Conservation (phyloP, 2,329 filamentous ascomycete genomes). For the Talaromyces islandicus region DNA sequence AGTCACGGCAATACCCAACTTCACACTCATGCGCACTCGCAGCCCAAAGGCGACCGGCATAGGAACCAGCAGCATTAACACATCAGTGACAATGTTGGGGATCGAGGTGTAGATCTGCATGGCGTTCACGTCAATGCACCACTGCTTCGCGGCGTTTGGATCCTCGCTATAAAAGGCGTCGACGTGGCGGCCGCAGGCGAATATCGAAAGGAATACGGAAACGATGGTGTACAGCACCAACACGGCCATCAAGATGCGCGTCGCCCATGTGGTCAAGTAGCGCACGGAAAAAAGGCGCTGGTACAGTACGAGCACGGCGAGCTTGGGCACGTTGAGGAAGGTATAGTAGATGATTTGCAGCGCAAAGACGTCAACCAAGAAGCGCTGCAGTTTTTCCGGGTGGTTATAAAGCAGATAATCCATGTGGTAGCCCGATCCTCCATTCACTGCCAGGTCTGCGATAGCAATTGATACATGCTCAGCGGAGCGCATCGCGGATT, state of each 20-base stretch:
- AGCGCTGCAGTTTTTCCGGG: neutral
- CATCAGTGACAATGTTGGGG: neutral
- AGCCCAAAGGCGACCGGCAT: neutral
- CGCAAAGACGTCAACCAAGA: neutral
- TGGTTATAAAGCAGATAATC: neutral
- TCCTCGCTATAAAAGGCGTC: neutral
- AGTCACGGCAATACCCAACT: neutral
- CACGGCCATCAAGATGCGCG: neutral
- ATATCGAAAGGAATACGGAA: neutral
- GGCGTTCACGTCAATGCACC: neutral
- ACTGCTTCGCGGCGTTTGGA: neutral
- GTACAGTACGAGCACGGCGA: neutral
- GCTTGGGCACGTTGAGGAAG: neutral
- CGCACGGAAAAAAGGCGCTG: neutral
- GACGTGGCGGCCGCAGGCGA: neutral
- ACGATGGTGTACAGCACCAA: neutral
- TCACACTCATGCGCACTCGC: neutral
- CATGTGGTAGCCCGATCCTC: neutral
- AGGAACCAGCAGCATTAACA: neutral
- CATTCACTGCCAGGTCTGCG: neutral
- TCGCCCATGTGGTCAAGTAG: neutral
- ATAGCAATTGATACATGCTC: neutral
- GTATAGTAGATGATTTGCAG: neutral
- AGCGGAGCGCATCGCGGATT: neutral
- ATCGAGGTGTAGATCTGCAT: neutral